A percentile compares a stretch with the other conserved stretches of the same genome.
These are phyloP conservation scores for Zygnema circumcarinatum DNA, from an alignment of 139 green algal genomes.

Conservation along the genomic window DNA sequence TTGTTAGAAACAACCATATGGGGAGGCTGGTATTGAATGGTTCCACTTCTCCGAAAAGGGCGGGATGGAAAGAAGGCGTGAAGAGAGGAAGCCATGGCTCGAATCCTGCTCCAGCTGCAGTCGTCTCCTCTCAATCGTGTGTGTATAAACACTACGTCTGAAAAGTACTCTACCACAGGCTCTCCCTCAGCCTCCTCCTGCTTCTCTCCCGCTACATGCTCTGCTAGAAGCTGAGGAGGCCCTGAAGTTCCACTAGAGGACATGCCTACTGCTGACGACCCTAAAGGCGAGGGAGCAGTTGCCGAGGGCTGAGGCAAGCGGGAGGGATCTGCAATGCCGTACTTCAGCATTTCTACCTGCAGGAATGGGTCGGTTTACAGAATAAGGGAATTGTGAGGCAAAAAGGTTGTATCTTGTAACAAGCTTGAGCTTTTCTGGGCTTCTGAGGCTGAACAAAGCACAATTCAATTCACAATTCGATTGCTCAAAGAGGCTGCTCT, in stretches of 20 bases:
- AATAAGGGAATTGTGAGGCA: too few species aligned
- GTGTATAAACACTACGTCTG: conserved; percentile 26
- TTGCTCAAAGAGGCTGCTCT: too few species aligned
- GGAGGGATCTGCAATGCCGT: conserved; percentile 23
- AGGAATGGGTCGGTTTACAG: too few species aligned
- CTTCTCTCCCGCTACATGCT: background rate
- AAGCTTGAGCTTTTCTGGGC: too few species aligned
- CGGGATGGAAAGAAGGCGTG: conserved; percentile 3
- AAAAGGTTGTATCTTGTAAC: too few species aligned
- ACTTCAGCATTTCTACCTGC: conserved; percentile 29
- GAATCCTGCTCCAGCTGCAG: background rate
- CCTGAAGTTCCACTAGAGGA: background rate
- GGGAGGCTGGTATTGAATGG: background rate
- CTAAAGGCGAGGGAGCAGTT: background rate
- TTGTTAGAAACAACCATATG: background rate
- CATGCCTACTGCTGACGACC: background rate
- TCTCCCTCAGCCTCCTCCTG: conserved; percentile 9
- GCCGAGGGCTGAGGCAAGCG: background rate
- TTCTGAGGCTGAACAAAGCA: too few species aligned
- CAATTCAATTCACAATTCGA: too few species aligned
- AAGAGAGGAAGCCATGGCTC: background rate
- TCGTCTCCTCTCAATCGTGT: background rate
- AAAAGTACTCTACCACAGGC: conserved; percentile 21
- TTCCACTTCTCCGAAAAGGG: background rate
- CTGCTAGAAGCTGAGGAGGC: background rate